phyloP scores from a whole-genome alignment of 441 rosid species.

The Hura crepitans region DNA sequence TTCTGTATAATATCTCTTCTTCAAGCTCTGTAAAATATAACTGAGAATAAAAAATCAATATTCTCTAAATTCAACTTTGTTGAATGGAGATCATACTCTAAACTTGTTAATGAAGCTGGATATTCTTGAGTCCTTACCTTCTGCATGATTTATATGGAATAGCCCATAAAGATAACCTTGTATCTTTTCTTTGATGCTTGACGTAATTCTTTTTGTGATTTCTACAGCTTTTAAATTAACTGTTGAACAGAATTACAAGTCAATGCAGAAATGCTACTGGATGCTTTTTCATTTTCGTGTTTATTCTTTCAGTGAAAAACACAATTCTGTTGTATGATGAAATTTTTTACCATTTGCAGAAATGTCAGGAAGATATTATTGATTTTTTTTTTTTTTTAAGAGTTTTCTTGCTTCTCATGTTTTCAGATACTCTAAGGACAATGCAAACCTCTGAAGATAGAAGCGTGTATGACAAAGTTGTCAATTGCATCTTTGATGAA shows the following conservation, averaged over 20 bases:
- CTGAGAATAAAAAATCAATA: too few species aligned
- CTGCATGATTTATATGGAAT: not conserved
- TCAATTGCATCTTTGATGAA: slow-evolving; percentile 77
- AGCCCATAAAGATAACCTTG: not conserved
- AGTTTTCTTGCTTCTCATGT: slow-evolving; percentile 25
- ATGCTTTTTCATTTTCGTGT: not conserved
- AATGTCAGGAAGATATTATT: not conserved
- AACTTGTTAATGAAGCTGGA: not conserved
- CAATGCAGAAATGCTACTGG: not conserved
- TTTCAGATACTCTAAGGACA: slow-evolving; percentile 69
- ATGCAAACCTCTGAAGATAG: slow-evolving; percentile 92
- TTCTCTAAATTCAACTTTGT: too few species aligned
- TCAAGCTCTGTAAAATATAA: too few species aligned
- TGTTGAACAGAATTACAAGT: not conserved
- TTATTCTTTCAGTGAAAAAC: not conserved
- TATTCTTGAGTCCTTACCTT: not conserved
- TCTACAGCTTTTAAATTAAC: not conserved
- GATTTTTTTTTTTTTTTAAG: slow-evolving; percentile 24
- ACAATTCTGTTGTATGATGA: slow-evolving; percentile 9
- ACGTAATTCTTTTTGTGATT: not conserved
- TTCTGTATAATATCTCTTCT: too few species aligned
- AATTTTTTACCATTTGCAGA: not conserved
- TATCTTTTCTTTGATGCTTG: not conserved
- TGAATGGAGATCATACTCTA: not conserved
- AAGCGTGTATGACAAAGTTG: slow-evolving; percentile 74